Base-by-base conservation (phyloP, 2,329 filamentous ascomycete genomes). In the Trichoderma citrinoviride region DNA sequence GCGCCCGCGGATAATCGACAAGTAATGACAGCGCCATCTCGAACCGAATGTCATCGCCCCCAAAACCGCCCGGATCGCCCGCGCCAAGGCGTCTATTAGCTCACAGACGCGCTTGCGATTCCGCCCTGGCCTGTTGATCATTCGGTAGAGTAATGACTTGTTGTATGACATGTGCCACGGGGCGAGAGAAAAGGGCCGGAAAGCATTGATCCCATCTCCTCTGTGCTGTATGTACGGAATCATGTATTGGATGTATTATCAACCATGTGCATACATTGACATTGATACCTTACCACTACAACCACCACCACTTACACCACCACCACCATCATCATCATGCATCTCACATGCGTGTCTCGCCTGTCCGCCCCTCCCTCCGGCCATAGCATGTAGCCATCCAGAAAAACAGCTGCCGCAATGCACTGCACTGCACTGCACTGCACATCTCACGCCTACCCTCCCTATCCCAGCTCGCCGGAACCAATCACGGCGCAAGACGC, bases 381-480 rank as follows among this genome's bases (percentile, higher is more conserved):
- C 10, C 47, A 27, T 40, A n/a, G n/a, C n/a, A n/a, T n/a, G n/a
- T 25, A 14, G 1, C 12, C 33, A 2, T 37, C 33, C 33, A 37
- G 33, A 14, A 25, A 33, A 19, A 52, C 33, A 14, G 33, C 33
- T 37, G 33, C 33, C n/a, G n/a, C n/a, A n/a, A n/a, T 37, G 33
- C 33, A 37, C 29, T 33, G 29, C 29, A 33, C 7, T 27, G 25
- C 25, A 27, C 27, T 33, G 29, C 29, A 33, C 33, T 37, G 40
- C 37, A 37, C 53, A 62, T 62, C 58, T 62, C 49, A 54, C 58
- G 49, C 49, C 47, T 62, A 53, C 49, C 58, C 58, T 62, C 58
- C 49, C 40, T 54, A 53, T 37, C 49, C 58, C 49, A 62, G 49
- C 25, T 41, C n/a, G 40, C n/a, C 40, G 58, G 49, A 53, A 54